Conservation (phyloP, 1,284 basidiomycete genomes). For the Stygiomarasmius scandens region DNA sequence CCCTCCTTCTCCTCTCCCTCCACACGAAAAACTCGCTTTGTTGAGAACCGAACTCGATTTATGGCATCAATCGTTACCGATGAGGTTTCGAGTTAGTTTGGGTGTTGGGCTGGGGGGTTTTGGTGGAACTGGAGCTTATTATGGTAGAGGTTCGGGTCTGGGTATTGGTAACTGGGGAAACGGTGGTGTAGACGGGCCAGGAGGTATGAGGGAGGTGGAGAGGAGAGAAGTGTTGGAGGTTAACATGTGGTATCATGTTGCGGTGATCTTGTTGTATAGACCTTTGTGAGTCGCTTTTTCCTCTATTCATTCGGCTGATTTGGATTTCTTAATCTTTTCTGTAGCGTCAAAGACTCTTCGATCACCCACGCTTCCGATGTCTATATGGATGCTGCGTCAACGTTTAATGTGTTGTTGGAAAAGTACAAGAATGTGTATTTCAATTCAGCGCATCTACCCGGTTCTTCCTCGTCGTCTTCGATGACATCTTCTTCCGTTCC, state of each 20-base stretch:
- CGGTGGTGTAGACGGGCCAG: constrained; percentile 2
- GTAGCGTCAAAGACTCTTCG: constrained; percentile 20
- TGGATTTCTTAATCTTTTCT: too few species aligned
- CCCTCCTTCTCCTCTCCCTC: not conserved
- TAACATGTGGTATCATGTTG: constrained; percentile 28
- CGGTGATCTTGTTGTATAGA: constrained; percentile 25
- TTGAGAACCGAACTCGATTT: constrained; percentile 24
- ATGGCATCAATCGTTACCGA: constrained; percentile 28
- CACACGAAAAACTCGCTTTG: constrained; percentile 14
- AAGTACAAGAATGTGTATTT: constrained; percentile 19
- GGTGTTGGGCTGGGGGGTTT: constrained; percentile 19
- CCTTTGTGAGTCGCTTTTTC: constrained; percentile 23
- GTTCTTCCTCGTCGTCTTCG: constrained; percentile 4
- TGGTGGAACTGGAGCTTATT: not conserved
- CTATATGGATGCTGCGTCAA: constrained; percentile 24
- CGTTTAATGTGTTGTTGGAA: constrained; percentile 24
- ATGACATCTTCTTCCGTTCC: not conserved
- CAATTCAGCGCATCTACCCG: not conserved
- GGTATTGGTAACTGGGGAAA: too few species aligned
- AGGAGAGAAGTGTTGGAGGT: constrained; percentile 22
- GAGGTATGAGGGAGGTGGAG: constrained; percentile 8
- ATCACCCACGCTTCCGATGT: constrained; percentile 19
- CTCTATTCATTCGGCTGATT: not conserved
- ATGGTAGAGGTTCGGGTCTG: too few species aligned
- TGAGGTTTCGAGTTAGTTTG: constrained; percentile 24